Conservation (phyloP, 2,329 filamentous ascomycete species). For the Calycina herbarum region DNA sequence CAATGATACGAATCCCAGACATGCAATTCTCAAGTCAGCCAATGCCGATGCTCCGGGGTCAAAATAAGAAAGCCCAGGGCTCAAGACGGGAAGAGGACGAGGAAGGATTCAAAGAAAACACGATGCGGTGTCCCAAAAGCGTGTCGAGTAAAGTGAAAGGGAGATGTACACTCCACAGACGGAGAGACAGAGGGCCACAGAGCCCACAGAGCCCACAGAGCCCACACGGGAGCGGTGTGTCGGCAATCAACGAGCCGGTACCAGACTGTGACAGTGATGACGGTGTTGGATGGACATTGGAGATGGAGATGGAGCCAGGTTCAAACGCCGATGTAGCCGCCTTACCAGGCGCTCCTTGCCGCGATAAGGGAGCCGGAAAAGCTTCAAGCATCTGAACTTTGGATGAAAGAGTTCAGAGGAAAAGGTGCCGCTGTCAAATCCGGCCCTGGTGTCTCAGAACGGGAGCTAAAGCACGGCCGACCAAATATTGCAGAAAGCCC, state of each 20-base stretch:
- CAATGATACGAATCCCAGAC: slow-evolving; percentile 2
- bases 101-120: neutral
- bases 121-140: neutral
- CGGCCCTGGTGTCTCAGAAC: slow-evolving; percentile 8
- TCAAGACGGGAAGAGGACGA: neutral
- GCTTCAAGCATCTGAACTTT: neutral
- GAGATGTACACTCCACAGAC: neutral
- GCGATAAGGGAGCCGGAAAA: neutral
- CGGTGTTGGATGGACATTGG: neutral
- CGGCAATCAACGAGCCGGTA: slow-evolving; percentile 3
- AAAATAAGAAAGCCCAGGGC: neutral
- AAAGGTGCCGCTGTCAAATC: slow-evolving; percentile 6
- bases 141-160: slow-evolving; percentile 4
- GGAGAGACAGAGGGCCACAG: neutral
- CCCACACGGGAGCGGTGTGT: slow-evolving; percentile 4
- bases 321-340: slow-evolving; percentile 1
- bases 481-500: neutral
- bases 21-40: no score
- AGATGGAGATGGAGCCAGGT: neutral
- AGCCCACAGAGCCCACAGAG: neutral
- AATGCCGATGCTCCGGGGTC: neutral
- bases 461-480: slow-evolving; percentile 3
- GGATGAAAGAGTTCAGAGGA: neutral
- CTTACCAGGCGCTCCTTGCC: slow-evolving; percentile 3
- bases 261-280: neutral